phyloP scores from a whole-genome alignment of 2,329 filamentous ascomycete species.

The Bipolaris zeicola region DNA sequence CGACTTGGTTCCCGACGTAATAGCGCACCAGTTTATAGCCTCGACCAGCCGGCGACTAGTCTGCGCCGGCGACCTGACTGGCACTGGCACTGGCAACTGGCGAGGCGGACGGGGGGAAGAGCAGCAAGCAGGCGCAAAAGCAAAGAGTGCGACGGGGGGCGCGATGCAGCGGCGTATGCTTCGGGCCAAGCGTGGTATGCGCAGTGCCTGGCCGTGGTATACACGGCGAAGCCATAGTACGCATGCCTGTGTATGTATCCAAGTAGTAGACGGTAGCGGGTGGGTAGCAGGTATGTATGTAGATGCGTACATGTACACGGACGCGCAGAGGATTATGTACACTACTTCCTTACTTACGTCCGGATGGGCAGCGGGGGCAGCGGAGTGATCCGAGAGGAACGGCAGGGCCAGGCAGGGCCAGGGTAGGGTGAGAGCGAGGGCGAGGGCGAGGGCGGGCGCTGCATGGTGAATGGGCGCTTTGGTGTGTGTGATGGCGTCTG shows the following conservation, averaged over 20 bases:
- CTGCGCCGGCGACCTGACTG: background rate
- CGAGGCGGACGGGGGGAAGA: background rate
- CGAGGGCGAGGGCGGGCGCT: slow-evolving; percentile 12
- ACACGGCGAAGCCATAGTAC: background rate
- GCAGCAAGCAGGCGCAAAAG: slow-evolving; percentile 3
- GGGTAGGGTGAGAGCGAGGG: background rate
- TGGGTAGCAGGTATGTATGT: too few species aligned
- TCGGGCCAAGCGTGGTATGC: background rate
- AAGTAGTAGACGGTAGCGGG: too few species aligned
- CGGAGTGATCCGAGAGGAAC: slow-evolving; percentile 10
- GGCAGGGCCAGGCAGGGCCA: slow-evolving; percentile 5
- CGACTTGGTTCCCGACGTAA: slow-evolving; percentile 6
- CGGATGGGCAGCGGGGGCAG: slow-evolving; percentile 7
- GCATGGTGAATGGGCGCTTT: slow-evolving; percentile 34
- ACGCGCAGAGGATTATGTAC: too few species aligned
- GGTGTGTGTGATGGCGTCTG: slow-evolving; percentile 29
- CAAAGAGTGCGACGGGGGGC: background rate
- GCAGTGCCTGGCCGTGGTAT: background rate
- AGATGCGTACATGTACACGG: too few species aligned
- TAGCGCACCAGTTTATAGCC: slow-evolving; percentile 7
- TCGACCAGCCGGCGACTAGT: background rate
- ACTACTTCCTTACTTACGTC: too few species aligned
- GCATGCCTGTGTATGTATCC: too few species aligned
- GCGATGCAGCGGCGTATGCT: slow-evolving; percentile 1
- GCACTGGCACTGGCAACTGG: background rate